Evolutionary conservation across 148 eudicot species (phyloP).

Genomic region (Rhododendron griersonianum): DNA sequence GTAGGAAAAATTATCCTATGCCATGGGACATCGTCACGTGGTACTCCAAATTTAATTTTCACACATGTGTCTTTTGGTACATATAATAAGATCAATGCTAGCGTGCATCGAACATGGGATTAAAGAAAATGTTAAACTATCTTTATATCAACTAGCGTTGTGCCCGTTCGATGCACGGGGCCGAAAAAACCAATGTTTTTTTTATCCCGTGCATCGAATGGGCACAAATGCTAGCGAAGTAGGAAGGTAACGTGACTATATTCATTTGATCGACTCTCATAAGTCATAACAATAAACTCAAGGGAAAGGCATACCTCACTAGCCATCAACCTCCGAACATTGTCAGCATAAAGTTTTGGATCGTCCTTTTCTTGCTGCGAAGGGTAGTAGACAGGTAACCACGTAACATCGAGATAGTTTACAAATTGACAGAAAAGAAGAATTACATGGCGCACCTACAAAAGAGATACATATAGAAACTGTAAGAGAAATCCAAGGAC

Average conservation of each 20-base stretch:
- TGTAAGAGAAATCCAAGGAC: not conserved
- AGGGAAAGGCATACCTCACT: conserved; percentile 57
- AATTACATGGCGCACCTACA: conserved; percentile 84
- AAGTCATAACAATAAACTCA: not conserved
- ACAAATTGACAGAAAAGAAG: conserved; percentile 87
- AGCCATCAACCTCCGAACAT: conserved; percentile 81
- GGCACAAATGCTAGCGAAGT: not conserved
- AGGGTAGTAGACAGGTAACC: conserved; percentile 79
- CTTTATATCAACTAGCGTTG: too few species aligned
- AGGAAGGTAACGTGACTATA: not conserved
- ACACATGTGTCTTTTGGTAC: too few species aligned
- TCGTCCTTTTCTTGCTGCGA: conserved; percentile 87
- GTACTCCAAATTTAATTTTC: too few species aligned
- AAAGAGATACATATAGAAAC: conserved; percentile 14
- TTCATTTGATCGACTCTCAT: not conserved
- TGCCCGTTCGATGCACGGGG: too few species aligned
- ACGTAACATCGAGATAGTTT: conserved; percentile 68
- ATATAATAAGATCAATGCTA: too few species aligned
- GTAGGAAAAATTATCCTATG: too few species aligned
- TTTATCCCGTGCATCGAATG: too few species aligned
- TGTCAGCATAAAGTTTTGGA: conserved; percentile 84
- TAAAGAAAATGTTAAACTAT: too few species aligned
- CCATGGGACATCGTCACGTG: too few species aligned
- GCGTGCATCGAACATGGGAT: too few species aligned
- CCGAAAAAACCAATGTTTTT: too few species aligned